Conservation (phyloP, 257 asterid genomes). For the Anisodus tanguticus region DNA sequence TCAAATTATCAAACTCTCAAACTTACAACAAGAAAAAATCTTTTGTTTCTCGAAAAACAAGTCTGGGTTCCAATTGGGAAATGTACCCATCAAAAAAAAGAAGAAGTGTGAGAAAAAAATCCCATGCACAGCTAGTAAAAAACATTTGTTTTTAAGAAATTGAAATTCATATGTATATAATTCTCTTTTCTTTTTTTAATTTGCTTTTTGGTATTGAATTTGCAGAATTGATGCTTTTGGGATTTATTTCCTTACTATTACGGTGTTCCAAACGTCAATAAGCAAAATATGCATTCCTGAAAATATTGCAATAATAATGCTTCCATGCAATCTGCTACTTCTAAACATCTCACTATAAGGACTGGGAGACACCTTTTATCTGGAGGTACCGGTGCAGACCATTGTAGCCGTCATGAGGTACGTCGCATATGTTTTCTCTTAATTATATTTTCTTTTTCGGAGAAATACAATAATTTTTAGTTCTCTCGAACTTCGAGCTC, state of each 20-base stretch:
- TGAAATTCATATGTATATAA: background rate
- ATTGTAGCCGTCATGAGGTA: conserved; percentile 54
- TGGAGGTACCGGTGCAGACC: conserved; percentile 31
- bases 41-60: no score
- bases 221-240: conserved; percentile 93
- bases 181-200: background rate
- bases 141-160: no score
- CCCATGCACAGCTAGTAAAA: no score
- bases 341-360: conserved; percentile 17
- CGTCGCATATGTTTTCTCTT: background rate
- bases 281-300: conserved; percentile 64
- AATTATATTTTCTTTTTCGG: no score
- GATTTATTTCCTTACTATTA: conserved; percentile 82
- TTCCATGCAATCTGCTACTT: conserved; percentile 59
- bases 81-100: no score
- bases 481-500: no score
- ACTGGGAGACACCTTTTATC: conserved; percentile 54
- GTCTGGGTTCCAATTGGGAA: no score
- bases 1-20: background rate
- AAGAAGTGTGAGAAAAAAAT: no score
- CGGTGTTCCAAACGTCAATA: conserved; percentile 67
- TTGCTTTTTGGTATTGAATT: background rate
- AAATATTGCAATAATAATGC: conserved; percentile 61
- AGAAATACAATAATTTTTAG: no score
- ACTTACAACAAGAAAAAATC: no score